Evolutionary conservation across 768 basidiomycete species (phyloP), one percentile per base, ranked within the genome.

Genomic region (Pisolithus sp.): DNA sequence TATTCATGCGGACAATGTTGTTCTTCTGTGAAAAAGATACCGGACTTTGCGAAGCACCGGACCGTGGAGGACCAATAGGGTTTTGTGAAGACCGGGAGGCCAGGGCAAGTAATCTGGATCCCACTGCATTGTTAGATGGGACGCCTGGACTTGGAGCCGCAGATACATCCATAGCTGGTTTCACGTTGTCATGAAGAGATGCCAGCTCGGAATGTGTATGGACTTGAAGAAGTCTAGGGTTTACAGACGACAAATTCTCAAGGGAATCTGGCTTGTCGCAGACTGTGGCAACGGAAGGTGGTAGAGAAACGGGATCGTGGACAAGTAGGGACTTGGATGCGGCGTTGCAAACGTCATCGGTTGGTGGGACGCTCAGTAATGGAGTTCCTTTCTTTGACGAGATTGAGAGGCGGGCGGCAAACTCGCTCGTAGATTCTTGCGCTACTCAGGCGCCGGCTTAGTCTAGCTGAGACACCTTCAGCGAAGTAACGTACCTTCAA

Each of bases 81-180:
- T 51, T 64, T 52, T 64, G 65, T 30, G 56, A 41, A 48, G 60
- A 65, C 37, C 61, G 62, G 47, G 66, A 59, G 4, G 63, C 57
- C 49, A 76, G 64, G 12, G 72, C 71, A 53, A 78, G 71, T 52
- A 80, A 60, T 48, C 75, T 71, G 51, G 73, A 74, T 48, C 73
- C 71, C 46, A 68, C 55, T 13, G 73, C 68, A 42, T 70, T 66
- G 54, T 72, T 71, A 59, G 73, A 67, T 52, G 77, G 62, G 56
- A 62, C 38, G 47, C 63, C 39, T 36, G 60, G 57, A 40, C 62
- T 63, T 24, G 73, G 64, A n/a, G 72, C 46, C 9, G 62, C 72
- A 38, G 79, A 71, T 2, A 74, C 72, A 46, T 83, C 71, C 40
- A 78, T 63, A 48, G 55, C 38, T 26, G 52, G 43, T 21, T 59